Conservation (phyloP, 2,329 filamentous ascomycete species). For the Scedosporium boydii region DNA sequence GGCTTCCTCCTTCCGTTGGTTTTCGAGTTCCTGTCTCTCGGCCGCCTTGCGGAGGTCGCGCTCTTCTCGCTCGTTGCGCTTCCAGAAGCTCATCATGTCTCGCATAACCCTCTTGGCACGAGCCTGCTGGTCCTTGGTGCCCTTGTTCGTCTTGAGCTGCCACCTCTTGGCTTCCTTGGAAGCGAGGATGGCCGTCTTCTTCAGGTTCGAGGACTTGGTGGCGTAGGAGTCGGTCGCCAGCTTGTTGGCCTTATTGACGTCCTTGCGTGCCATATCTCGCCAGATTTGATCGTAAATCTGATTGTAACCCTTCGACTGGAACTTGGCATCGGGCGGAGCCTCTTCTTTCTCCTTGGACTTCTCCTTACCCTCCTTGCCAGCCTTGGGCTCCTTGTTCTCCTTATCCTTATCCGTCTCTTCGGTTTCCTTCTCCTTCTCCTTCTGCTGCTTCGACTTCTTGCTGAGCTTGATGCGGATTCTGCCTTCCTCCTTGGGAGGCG, state of each 20-base stretch:
- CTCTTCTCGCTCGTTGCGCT: constrained; percentile 95
- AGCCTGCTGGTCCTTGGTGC: constrained; percentile 93
- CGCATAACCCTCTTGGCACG: constrained; percentile 97
- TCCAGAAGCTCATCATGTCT: constrained; percentile 99
- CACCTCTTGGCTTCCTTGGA: constrained; percentile 96
- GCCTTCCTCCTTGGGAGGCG: constrained; percentile 45
- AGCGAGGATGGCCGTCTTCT: constrained; percentile 93
- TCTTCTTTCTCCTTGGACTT: constrained; percentile 34
- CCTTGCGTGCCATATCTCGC: constrained; percentile 87
- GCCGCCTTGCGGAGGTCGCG: constrained; percentile 88
- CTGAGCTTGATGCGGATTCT: constrained; percentile 55
- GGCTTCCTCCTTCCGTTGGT: constrained; percentile 91
- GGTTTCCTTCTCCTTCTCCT: constrained; percentile 26
- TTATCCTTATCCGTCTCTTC: constrained; percentile 23
- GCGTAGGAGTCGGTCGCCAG: constrained; percentile 77
- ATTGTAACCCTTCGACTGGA: constrained; percentile 86
- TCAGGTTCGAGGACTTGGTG: constrained; percentile 87
- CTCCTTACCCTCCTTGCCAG: constrained; percentile 31
- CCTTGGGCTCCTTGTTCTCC: constrained; percentile 34
- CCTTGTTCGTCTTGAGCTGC: constrained; percentile 97
- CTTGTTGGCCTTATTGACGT: constrained; percentile 85
- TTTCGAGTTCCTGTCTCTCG: constrained; percentile 92
- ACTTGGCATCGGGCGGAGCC: constrained; percentile 51
- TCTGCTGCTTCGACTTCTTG: constrained; percentile 34
- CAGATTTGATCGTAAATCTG: constrained; percentile 97